A percentile compares a stretch with the other conserved stretches of the same genome.
phyloP scores from a whole-genome alignment of 2,329 filamentous ascomycete genomes.

The Fusarium euwallaceae region DNA sequence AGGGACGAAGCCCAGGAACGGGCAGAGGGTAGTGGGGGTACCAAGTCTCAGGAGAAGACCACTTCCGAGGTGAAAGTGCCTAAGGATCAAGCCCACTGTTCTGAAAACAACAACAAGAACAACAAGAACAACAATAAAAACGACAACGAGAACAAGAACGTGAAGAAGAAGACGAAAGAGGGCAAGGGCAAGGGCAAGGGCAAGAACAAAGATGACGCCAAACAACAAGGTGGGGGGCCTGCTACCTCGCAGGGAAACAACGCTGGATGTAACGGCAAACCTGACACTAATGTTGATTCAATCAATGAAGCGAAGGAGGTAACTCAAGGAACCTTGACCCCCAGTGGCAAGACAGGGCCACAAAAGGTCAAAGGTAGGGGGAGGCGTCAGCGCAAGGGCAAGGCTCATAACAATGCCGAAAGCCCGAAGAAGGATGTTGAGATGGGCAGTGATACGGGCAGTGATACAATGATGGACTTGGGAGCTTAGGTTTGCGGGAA shows the following conservation, averaged over 20 bases:
- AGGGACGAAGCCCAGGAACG: background rate
- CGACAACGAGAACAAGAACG: too few species aligned
- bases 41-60: background rate
- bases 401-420: background rate
- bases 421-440: background rate
- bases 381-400: background rate
- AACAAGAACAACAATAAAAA: background rate
- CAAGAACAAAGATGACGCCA: background rate
- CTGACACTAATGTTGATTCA: background rate
- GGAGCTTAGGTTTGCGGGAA: too few species aligned
- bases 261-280: background rate
- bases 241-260: too few species aligned
- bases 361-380: background rate
- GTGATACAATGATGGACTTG: background rate
- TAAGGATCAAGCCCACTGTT: background rate
- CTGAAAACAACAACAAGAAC: background rate
- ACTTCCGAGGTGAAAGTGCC: background rate
- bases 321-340: background rate
- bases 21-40: background rate
- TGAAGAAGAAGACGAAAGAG: too few species aligned
- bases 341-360: background rate
- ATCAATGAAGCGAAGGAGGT: too few species aligned
- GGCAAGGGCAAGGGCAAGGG: too few species aligned
- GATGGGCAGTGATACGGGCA: too few species aligned
- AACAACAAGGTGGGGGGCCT: background rate